Percentiles rank a stretch among this genome's conserved stretches.
Evolutionary conservation across 148 eudicot species (phyloP).

Genomic region (Cornus florida): DNA sequence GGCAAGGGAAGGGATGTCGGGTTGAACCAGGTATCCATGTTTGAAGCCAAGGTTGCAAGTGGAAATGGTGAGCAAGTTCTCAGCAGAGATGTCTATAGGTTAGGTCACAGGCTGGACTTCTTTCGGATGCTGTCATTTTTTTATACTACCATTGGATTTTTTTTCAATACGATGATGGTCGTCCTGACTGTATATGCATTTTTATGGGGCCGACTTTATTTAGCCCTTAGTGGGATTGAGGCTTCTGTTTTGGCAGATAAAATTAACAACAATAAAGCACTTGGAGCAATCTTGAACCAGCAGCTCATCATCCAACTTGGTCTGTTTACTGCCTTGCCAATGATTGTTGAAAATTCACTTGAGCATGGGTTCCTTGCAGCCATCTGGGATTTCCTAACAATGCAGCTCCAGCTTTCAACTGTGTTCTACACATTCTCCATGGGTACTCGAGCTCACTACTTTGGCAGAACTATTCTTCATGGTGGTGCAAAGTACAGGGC

Average conservation of each 20-base stretch:
- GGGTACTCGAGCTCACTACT: slow-evolving; percentile 91
- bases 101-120: slow-evolving; percentile 91
- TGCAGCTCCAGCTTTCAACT: slow-evolving; percentile 88
- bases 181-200: slow-evolving; percentile 84
- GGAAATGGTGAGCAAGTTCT: slow-evolving; percentile 90
- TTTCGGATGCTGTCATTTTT: slow-evolving; percentile 89
- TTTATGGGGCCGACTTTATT: slow-evolving; percentile 85
- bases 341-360: slow-evolving; percentile 83
- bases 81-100: slow-evolving; percentile 85
- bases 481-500: slow-evolving; percentile 96
- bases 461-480: slow-evolving; percentile 87
- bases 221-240: slow-evolving; percentile 86
- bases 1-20: slow-evolving; percentile 99
- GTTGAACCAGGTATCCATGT: slow-evolving; percentile 86
- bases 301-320: slow-evolving; percentile 86
- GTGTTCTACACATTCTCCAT: slow-evolving; percentile 85
- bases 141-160: slow-evolving; percentile 89
- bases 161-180: slow-evolving; percentile 82
- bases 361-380: slow-evolving; percentile 82
- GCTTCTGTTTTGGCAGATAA: slow-evolving; percentile 33
- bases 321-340: slow-evolving; percentile 83
- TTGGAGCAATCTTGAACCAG: slow-evolving; percentile 78
- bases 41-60: slow-evolving; percentile 89
- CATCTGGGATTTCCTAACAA: slow-evolving; percentile 83
- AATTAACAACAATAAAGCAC: slow-evolving; percentile 60